Base-by-base conservation (phyloP, 768 basidiomycete species). In the Rhizopogon salebrosus region DNA sequence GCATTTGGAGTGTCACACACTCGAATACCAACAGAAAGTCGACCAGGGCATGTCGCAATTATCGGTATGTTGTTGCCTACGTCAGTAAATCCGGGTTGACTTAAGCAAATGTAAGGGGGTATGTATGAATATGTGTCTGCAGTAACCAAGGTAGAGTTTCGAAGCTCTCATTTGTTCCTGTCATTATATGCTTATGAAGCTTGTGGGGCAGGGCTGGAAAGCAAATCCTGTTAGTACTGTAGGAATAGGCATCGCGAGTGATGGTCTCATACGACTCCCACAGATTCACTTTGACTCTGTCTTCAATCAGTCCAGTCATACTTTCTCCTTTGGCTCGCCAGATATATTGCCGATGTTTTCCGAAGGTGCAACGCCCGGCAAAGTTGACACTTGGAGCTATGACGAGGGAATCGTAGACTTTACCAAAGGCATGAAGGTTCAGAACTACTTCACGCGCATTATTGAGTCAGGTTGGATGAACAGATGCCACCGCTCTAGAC, bases 61-160 rank as follows among this genome's bases (percentile, higher is more conserved):
- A 92, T 93, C 55, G 92, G 87, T 82, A 56, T 11, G 70, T 59
- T 43, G 3, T 48, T 37, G 35, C 6, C 38, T 18, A 16, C 41
- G 2, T 29, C 13, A 40, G n/a, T 4, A 20, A 11, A 41, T 50
- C 54, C 22, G 3, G 51, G n/a, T 45, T 55, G 42, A 59, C 31
- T 23, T 57, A 16, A 8, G 22, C 11, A n/a, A 42, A 27, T n/a
- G n/a, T 40, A 49, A 85, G 82, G 82, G 29, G 91, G 91, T 3
- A 92, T 93, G 89, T 92, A 92, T 62, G 91, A 93, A 67, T 89
- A 93, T 57, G 90, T 90, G 3, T 89, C 87, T 0, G 90, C 91
- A 14, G 90, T 92, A 27, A 91, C 87, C 20, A 89, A 90, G 77
- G 90, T 79, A 71, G 60, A 72, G 20, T 16, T 4, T 16, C 22